These are phyloP conservation scores for Talaromyces adpressus DNA, from an alignment of 495 filamentous ascomycete species.

Conservation along the genomic window DNA sequence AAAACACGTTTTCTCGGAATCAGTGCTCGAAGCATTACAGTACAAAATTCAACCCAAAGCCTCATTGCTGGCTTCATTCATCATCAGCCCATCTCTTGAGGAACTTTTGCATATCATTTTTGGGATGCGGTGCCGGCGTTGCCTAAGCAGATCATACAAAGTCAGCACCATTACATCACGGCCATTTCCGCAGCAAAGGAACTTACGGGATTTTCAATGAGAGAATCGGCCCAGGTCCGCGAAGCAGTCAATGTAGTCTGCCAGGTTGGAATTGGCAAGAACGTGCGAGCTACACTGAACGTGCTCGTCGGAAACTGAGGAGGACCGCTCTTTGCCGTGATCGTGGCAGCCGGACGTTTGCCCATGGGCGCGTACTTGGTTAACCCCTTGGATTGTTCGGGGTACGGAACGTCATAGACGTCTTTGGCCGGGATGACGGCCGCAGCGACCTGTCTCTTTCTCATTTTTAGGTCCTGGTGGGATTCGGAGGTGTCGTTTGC, in stretches of 20 bases:
- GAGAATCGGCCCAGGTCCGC: conserved; percentile 47
- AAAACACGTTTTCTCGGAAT: too few species aligned
- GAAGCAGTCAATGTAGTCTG: conserved; percentile 55
- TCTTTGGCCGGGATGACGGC: not conserved
- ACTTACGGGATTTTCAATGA: conserved; percentile 61
- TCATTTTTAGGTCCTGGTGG: conserved; percentile 20
- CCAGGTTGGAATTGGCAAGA: conserved; percentile 46
- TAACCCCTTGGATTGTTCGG: conserved; percentile 48
- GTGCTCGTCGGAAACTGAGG: conserved; percentile 58
- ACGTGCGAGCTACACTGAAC: conserved; percentile 51
- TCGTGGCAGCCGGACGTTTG: conserved; percentile 55
- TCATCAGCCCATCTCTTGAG: conserved; percentile 52
- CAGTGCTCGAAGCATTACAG: not conserved
- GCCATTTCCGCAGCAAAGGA: not conserved
- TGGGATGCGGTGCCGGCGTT: conserved; percentile 37
- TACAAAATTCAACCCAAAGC: not conserved
- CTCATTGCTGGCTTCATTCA: not conserved
- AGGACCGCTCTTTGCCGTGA: conserved; percentile 47
- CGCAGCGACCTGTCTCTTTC: conserved; percentile 24
- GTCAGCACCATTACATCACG: not conserved
- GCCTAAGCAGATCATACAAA: conserved; percentile 19
- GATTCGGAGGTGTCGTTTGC: conserved; percentile 28
- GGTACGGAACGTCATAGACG: conserved; percentile 50
- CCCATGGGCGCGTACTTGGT: conserved; percentile 72
- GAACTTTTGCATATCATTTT: conserved; percentile 51